These are phyloP conservation scores for Byssochlamys sp. DNA, from an alignment of 2,329 filamentous ascomycete genomes.

Conservation along the genomic window DNA sequence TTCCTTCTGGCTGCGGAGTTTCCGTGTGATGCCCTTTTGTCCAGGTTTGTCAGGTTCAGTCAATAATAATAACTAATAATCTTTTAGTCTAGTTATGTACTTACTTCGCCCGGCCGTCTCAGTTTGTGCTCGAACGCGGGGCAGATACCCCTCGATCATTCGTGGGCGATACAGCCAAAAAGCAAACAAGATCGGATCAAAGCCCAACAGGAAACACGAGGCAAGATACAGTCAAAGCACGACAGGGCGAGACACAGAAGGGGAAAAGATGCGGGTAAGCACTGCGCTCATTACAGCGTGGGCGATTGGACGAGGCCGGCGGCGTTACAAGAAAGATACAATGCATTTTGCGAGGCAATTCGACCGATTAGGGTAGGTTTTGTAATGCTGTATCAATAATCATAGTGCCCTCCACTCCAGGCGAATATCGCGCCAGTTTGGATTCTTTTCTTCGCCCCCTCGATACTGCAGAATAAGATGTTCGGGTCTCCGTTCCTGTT, in stretches of 20 bases:
- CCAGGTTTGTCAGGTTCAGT: neutral
- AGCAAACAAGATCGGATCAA: neutral
- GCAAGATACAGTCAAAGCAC: neutral
- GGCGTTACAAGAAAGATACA: neutral
- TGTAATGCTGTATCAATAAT: neutral
- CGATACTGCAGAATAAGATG: neutral
- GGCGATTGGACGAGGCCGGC: neutral
- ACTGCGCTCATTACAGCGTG: neutral
- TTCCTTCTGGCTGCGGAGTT: neutral
- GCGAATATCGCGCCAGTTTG: neutral
- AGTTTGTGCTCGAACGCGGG: neutral
- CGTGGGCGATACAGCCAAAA: neutral
- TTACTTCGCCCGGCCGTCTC: neutral
- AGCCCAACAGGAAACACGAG: neutral
- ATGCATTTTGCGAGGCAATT: slow-evolving; percentile 4
- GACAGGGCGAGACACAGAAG: neutral
- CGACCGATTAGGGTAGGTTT: neutral
- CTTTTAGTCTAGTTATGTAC: too few species aligned
- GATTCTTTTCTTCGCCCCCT: neutral
- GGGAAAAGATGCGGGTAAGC: neutral
- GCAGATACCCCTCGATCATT: neutral
- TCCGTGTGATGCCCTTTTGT: neutral
- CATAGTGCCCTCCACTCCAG: neutral
- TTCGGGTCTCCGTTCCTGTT: slow-evolving; percentile 7
- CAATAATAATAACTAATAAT: neutral